phyloP scores from a whole-genome alignment of 306 rosid species.

The Echinosophora koreensis region DNA sequence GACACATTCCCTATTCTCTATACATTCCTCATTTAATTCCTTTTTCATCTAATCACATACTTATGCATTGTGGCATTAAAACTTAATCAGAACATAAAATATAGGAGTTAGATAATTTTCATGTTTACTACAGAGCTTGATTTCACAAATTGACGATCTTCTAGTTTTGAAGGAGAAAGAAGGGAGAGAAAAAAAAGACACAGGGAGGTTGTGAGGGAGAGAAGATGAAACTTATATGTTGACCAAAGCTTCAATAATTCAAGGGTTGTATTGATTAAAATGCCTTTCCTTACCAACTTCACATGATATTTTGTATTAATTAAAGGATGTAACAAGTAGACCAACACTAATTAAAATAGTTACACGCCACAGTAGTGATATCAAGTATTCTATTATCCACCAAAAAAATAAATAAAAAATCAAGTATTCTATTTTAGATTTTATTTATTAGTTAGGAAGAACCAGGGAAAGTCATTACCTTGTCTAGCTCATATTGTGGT shows the following conservation, averaged over 20 bases:
- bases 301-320: conserved; percentile 43
- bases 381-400: conserved; percentile 15
- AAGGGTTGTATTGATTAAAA: conserved; percentile 11
- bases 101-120: background rate
- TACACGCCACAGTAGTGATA: conserved; percentile 20
- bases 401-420: no score
- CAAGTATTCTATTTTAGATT: conserved; percentile 17
- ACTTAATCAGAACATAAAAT: background rate
- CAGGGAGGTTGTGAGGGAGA: conserved; percentile 10
- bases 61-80: background rate
- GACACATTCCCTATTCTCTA: conserved; percentile 28
- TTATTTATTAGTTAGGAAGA: background rate
- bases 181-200: no score
- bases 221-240: conserved; percentile 27
- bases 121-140: no score
- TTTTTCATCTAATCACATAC: conserved; percentile 2
- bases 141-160: background rate
- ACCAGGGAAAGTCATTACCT: background rate
- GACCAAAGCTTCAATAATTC: conserved; percentile 37
- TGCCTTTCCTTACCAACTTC: conserved; percentile 48
- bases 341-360: conserved; percentile 31
- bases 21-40: conserved; percentile 19
- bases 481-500: conserved; percentile 8
- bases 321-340: conserved; percentile 40
- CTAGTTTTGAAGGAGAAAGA: background rate